These are phyloP conservation scores for Ophiostoma pallidulum DNA, from an alignment of 2,329 filamentous ascomycete genomes.

Conservation along the genomic window DNA sequence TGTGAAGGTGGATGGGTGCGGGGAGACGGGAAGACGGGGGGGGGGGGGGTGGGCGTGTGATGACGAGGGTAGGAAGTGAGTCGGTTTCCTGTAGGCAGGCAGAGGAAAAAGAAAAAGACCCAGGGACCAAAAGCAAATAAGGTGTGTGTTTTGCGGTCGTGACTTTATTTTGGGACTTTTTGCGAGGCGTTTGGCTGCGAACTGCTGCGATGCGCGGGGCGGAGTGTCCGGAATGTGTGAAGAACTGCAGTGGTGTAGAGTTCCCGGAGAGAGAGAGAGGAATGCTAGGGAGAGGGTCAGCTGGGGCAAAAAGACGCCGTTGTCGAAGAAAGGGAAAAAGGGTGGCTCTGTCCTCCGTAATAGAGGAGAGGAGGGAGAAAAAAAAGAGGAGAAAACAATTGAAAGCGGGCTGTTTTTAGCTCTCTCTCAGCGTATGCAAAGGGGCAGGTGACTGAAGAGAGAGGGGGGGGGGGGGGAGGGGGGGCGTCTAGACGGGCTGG, in stretches of 20 bases:
- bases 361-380: background rate
- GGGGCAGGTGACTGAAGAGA: slow-evolving; percentile 7
- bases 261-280: too few species aligned
- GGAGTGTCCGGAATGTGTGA: slow-evolving; percentile 6
- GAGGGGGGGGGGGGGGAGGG: slow-evolving; percentile 1
- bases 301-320: slow-evolving; percentile 5
- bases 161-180: background rate
- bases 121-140: too few species aligned
- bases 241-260: too few species aligned
- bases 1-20: slow-evolving; percentile 3
- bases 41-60: slow-evolving; percentile 1
- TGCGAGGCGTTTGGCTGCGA: background rate
- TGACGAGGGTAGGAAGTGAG: slow-evolving; percentile 3
- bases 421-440: slow-evolving; percentile 6
- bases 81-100: background rate
- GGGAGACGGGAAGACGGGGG: slow-evolving; percentile 1
- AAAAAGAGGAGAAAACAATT: too few species aligned
- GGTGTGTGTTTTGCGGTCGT: background rate
- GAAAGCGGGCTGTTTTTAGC: too few species aligned
- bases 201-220: slow-evolving; percentile 1
- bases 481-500: slow-evolving; percentile 6
- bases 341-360: too few species aligned
- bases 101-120: background rate
- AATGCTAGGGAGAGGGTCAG: slow-evolving; percentile 7
- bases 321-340: background rate